These are phyloP conservation scores for Plectosphaerella plurivora DNA, from an alignment of 2,329 filamentous ascomycete species.

Conservation along the genomic window DNA sequence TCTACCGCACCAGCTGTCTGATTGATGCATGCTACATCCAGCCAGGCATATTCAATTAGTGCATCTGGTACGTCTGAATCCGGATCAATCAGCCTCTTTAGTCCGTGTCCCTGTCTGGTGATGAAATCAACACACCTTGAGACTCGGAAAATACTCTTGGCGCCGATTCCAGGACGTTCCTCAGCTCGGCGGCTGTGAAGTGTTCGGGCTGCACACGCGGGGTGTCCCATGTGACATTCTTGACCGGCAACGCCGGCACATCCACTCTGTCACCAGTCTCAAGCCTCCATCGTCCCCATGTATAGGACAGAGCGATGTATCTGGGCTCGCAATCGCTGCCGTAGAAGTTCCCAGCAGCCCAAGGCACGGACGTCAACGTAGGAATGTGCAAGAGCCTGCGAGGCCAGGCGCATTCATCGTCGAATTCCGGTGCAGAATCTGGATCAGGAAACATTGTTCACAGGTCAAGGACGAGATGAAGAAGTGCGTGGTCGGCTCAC, in stretches of 20 bases:
- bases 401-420: background rate
- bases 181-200: background rate
- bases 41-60: background rate
- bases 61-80: background rate
- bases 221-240: background rate
- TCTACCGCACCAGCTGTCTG: background rate
- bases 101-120: background rate
- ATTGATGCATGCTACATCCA: background rate
- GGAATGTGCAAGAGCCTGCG: background rate
- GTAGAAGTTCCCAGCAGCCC: background rate
- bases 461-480: too few relatives aligned
- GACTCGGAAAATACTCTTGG: background rate
- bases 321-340: background rate
- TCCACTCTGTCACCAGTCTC: background rate
- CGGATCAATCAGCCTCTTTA: background rate
- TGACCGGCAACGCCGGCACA: background rate
- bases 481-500: too few relatives aligned
- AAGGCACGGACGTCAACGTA: background rate
- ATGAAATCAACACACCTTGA: background rate
- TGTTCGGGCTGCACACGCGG: background rate
- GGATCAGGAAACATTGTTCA: too few relatives aligned
- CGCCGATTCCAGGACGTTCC: background rate
- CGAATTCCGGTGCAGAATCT: too few relatives aligned
- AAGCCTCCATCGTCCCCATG: background rate
- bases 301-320: background rate